Conservation (phyloP, 164 flowering plant genomes). For the Dillenia turbinata region DNA sequence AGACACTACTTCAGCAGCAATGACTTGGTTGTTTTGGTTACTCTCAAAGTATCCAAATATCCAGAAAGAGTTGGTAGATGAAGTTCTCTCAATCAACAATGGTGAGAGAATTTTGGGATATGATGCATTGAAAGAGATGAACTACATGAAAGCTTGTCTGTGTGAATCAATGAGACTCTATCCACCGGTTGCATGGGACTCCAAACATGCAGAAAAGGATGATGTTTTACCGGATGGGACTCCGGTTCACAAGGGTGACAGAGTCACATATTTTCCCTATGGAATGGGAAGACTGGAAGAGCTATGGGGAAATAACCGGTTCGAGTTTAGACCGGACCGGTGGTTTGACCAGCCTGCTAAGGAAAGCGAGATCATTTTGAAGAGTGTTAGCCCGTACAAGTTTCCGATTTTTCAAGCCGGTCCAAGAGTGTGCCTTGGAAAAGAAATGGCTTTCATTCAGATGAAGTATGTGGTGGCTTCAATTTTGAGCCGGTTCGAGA, state of each 20-base stretch:
- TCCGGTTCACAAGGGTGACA: constrained; percentile 37
- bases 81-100: constrained; percentile 10
- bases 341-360: constrained; percentile 41
- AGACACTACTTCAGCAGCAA: constrained; percentile 82
- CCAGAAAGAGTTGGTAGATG: constrained; percentile 26
- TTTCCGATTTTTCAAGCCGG: constrained; percentile 83
- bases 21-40: constrained; percentile 87
- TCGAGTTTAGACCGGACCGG: constrained; percentile 60
- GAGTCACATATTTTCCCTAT: constrained; percentile 70
- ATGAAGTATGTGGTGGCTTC: constrained; percentile 68
- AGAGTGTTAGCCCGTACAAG: constrained; percentile 36
- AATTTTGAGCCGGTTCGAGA: constrained; percentile 40
- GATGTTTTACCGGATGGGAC: constrained; percentile 72
- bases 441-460: constrained; percentile 77
- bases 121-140: constrained; percentile 54
- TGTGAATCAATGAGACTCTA: constrained; percentile 76
- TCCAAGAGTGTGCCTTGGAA: constrained; percentile 73
- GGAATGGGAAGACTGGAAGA: constrained; percentile 82
- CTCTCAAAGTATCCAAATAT: constrained; percentile 21
- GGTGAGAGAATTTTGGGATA: constrained; percentile 14
- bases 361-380: constrained; percentile 12
- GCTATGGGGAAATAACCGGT: constrained; percentile 61
- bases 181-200: constrained; percentile 86
- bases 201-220: constrained; percentile 48
- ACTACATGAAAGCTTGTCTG: constrained; percentile 55